phyloP scores from a whole-genome alignment of 768 basidiomycete species.

The Boletus tomentosulus region DNA sequence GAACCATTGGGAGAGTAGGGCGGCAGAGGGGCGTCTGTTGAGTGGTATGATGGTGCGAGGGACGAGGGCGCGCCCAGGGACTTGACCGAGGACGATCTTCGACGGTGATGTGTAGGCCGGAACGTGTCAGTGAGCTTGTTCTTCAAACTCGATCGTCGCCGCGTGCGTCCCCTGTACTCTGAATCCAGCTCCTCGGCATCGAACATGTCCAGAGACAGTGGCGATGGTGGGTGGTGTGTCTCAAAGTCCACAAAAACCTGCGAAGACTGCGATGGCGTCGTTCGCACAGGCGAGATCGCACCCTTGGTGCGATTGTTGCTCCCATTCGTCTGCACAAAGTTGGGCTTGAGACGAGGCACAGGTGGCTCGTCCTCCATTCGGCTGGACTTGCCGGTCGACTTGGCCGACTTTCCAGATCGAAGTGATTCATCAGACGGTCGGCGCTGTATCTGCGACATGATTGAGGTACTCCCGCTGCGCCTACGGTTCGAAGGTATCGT shows the following conservation, averaged over 20 bases:
- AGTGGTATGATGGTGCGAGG: constrained; percentile 18
- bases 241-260: constrained; percentile 28
- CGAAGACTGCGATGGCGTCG: constrained; percentile 22
- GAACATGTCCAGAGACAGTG: constrained; percentile 20
- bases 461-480: constrained; percentile 27
- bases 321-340: constrained; percentile 19
- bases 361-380: constrained; percentile 27
- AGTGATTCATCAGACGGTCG: constrained; percentile 39
- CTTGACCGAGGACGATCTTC: constrained; percentile 32
- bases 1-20: constrained; percentile 21
- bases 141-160: constrained; percentile 30
- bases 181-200: constrained; percentile 24
- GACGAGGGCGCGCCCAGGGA: constrained; percentile 31
- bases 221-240: constrained; percentile 25
- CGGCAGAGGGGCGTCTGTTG: constrained; percentile 20
- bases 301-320: constrained; percentile 42
- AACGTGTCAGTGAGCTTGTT: constrained; percentile 32
- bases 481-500: constrained; percentile 19
- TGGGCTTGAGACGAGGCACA: constrained; percentile 29
- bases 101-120: constrained; percentile 29
- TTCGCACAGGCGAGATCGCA: constrained; percentile 23
- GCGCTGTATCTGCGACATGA: constrained; percentile 21
- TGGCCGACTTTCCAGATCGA: constrained; percentile 37
- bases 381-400: constrained; percentile 29
- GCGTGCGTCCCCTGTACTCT: constrained; percentile 24